Evolutionary conservation across 2,329 filamentous ascomycete genomes (phyloP), one percentile per base, ranked within the genome.

Genomic region (Epichloe gansuensis): DNA sequence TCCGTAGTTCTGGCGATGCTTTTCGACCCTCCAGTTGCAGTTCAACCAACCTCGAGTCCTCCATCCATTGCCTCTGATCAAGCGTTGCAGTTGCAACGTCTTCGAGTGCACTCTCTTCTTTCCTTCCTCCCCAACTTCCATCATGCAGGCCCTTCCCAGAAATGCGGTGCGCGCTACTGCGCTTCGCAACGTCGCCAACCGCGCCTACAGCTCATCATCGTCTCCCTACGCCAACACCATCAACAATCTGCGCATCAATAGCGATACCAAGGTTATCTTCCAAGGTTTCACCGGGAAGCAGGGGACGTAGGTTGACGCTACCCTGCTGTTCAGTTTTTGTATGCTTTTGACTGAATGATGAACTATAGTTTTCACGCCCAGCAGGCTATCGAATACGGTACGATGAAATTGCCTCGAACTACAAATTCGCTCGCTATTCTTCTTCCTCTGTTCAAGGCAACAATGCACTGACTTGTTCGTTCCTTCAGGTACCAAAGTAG

Each of bases 331-430:
- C 17, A 21, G 5, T 11, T 23, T 39, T 13, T 15, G 21, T 27
- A 41, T 34, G 38, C 31, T 42, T 44, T 31, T 47, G 25, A 45
- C 56, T 61, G 51, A 61, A 47, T 50, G 35, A 34, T 51, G 45
- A 52, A 54, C 54, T 45, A 52, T 62, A 97, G 91, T 63, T 98
- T 98, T 80, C 93, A 98, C 72, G 93, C 93, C 60, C 81, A 89
- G 70, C 90, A 96, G 76, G 93, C 93, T 61, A 96, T 98, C 72
- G 93, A 95, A 72, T 98, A 98, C 74, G 93, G 89, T 94, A 87
- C 68, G 70, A 58, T 52, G 41, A 41, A 63, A 56, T 59, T 55
- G 31, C 48, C 50, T 51, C 54, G 54, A 52, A 17, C 25, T 36
- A 11, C 15, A 21, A 7, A 53, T 31, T 13, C 2, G 12, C 9